phyloP scores from a whole-genome alignment of 345 rosid species.

The Arabidopsis thaliana region DNA sequence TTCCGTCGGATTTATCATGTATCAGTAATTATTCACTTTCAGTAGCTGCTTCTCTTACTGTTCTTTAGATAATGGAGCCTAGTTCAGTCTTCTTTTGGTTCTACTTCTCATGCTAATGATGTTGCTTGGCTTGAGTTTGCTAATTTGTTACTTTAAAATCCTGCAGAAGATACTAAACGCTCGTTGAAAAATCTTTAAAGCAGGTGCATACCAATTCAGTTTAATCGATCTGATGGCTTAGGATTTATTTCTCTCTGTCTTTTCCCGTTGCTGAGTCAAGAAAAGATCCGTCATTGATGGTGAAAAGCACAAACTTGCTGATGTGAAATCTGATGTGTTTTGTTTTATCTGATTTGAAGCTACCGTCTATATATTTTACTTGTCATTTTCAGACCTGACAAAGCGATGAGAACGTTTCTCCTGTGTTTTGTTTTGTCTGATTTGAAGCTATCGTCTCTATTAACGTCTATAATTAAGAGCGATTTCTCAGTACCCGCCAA shows the following conservation, averaged over 20 bases:
- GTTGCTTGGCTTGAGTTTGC: constrained; percentile 27
- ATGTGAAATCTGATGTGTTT: background rate
- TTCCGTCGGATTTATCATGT: constrained; percentile 44
- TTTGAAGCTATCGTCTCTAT: too few species aligned
- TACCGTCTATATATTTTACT: constrained; percentile 5
- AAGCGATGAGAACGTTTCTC: background rate
- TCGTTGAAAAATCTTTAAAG: constrained; percentile 27
- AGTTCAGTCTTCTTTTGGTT: constrained; percentile 20
- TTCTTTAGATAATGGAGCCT: constrained; percentile 27
- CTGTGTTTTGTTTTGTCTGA: too few species aligned
- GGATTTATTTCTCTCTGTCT: too few species aligned
- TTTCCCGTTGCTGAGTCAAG: constrained; percentile 26
- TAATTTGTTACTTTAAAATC: constrained; percentile 5
- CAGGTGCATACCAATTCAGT: constrained; percentile 6
- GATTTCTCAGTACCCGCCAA: too few species aligned
- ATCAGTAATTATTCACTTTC: constrained; percentile 40
- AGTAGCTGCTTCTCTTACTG: constrained; percentile 13
- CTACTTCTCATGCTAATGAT: constrained; percentile 24
- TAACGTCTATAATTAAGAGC: too few species aligned
- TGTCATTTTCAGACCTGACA: constrained; percentile 33
- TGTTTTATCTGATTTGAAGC: constrained; percentile 21
- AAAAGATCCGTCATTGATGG: constrained; percentile 7
- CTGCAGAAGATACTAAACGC: constrained; percentile 13
- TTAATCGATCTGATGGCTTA: too few species aligned
- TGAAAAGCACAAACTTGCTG: constrained; percentile 13